These are phyloP conservation scores for Dissoconium aciculare DNA, from an alignment of 2,329 filamentous ascomycete species.

Conservation along the genomic window DNA sequence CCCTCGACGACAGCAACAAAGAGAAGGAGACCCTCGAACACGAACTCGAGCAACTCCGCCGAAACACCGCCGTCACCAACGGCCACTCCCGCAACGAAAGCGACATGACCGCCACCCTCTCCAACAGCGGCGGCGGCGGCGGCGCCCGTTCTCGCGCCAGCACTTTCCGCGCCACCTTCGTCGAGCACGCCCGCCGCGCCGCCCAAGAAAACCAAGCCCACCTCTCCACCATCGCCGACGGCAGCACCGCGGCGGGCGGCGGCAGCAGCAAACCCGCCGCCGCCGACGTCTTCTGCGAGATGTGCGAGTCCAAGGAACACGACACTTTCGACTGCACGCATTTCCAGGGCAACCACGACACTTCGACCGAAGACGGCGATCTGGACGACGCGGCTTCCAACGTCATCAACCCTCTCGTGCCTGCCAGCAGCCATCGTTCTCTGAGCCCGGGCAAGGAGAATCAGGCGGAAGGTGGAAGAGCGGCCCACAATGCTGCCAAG, in stretches of 20 bases:
- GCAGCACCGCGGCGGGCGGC: conserved; percentile 1
- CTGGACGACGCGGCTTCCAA: conserved; percentile 4
- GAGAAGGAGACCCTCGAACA: conserved; percentile 76
- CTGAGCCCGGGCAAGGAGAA: conserved; percentile 11
- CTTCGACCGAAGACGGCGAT: conserved; percentile 7
- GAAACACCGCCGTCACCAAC: conserved; percentile 27
- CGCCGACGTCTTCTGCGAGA: conserved; percentile 67
- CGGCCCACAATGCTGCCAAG: conserved; percentile 2
- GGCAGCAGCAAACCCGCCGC: conserved; percentile 7
- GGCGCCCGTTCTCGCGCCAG: conserved; percentile 29
- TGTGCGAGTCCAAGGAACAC: conserved; percentile 82
- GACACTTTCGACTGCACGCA: conserved; percentile 80
- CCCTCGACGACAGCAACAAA: conserved; percentile 57
- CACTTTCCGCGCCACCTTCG: conserved; percentile 46
- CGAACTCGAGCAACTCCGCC: conserved; percentile 55
- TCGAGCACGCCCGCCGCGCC: conserved; percentile 48
- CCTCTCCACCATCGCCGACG: conserved; percentile 3
- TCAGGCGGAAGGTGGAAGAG: conserved; percentile 6
- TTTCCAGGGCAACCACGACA: conserved; percentile 12
- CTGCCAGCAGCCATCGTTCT: conserved; percentile 5
- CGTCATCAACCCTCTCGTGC: background rate
- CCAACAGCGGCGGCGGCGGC: conserved; percentile 6
- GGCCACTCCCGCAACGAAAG: conserved; percentile 30
- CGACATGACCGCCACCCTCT: conserved; percentile 16
- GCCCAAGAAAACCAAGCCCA: conserved; percentile 2